Base-by-base conservation (phyloP, 2,329 filamentous ascomycete genomes). In the Alternaria ventricosa region DNA sequence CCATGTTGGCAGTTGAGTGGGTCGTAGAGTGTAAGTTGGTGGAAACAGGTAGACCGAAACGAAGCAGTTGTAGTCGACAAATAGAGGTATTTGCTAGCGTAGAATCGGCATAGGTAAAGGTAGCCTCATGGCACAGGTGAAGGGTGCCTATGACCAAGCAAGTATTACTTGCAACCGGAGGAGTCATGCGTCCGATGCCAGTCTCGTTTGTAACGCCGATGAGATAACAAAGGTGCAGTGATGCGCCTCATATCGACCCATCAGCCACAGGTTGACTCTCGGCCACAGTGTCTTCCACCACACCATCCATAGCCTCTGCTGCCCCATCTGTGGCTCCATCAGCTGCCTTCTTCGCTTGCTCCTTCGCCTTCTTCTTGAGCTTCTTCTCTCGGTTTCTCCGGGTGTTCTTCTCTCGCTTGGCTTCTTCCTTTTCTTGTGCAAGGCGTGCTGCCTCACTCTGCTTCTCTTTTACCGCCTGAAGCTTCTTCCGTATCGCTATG, bases 301-400 rank as follows among this genome's bases (percentile, higher is more conserved):
- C 33, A 47, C 20, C 44, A 22, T 55, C 20, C 25, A 41, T 36
- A 18, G 15, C 47, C 27, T 60, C 51, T 7, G 25, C 53, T 20
- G 27, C 55, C 13, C 20, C 47, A 13, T 63, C 60, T 13, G 25
- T 50, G 25, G 18, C 64, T 13, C 50, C 67, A 33, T 61, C 67
- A 9, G 33, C 67, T 25, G 59, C 46, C 60, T 77, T 79, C 68
- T 77, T 77, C 3, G 76, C 76, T 63, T 77, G 75, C 5, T 77
- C 71, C 49, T 71, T 74, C 13, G 72, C 76, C 68, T 76, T 79
- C 64, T 75, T 77, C 63, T 79, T 80, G 43, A 79, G 62, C 63
- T 80, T 79, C 71, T 79, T 80, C 63, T 79, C 77, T 15, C 78
- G 67, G 61, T 80, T 80, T n/a, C 72, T 69, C 55, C 76, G 69